Conservation (phyloP, 495 filamentous ascomycete species). For the Clavariopsis aquatica region DNA sequence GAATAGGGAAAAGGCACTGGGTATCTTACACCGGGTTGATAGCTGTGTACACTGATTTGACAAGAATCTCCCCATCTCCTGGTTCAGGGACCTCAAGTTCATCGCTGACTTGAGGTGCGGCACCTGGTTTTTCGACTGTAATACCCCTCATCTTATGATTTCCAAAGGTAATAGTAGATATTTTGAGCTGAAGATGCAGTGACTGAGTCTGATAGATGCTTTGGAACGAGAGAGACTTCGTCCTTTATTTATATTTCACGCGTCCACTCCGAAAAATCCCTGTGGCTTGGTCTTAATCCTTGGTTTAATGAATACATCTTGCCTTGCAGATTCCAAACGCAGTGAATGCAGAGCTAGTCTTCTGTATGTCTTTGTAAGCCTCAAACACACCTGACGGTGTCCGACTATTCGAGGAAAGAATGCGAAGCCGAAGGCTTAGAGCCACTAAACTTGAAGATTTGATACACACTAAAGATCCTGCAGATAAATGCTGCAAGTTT, state of each 20-base stretch:
- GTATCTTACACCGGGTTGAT: constrained; percentile 23
- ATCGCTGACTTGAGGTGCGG: background rate
- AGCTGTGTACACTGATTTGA: constrained; percentile 24
- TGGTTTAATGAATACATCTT: no score
- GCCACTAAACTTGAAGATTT: no score
- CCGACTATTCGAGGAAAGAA: background rate
- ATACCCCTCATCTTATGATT: constrained; percentile 28
- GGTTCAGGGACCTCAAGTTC: constrained; percentile 28
- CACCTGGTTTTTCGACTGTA: constrained; percentile 5
- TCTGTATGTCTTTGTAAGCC: background rate
- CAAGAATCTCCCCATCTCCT: constrained; percentile 23
- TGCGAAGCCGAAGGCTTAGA: background rate
- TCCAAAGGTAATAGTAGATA: background rate
- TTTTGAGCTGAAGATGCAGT: background rate
- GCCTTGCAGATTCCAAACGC: no score
- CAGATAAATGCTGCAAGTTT: no score
- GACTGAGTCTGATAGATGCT: no score
- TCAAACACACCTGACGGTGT: background rate
- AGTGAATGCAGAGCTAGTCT: no score
- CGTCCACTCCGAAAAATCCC: no score
- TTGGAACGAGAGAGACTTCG: background rate
- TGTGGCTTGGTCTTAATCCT: no score
- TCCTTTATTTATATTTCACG: no score
- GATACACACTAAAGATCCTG: no score
- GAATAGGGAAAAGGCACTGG: background rate